These are phyloP conservation scores for Aspergillus carlsbadensis DNA, from an alignment of 495 filamentous ascomycete genomes.

Conservation along the genomic window DNA sequence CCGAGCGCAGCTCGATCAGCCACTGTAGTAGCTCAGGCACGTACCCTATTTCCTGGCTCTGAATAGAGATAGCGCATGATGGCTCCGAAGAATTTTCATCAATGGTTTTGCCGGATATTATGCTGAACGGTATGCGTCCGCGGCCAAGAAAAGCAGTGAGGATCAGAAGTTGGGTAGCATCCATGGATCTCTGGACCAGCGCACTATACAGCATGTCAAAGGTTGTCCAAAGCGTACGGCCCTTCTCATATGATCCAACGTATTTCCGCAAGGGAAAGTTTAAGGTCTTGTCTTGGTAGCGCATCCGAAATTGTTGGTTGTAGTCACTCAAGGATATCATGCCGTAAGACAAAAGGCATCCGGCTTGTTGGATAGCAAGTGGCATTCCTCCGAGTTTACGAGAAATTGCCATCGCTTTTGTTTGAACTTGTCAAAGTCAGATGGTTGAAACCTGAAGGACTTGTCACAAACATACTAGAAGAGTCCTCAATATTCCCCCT, in stretches of 20 bases:
- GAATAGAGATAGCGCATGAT: neutral
- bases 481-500: neutral
- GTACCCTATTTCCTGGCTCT: too few species aligned
- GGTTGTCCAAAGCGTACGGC: conserved; percentile 1
- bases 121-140: neutral
- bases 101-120: neutral
- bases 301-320: neutral
- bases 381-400: conserved; percentile 9
- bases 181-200: neutral
- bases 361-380: conserved; percentile 3
- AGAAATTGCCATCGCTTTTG: neutral
- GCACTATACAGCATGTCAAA: conserved; percentile 1
- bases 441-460: neutral
- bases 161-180: neutral
- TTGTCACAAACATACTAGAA: neutral
- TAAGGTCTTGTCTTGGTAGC: neutral
- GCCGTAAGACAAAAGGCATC: conserved; percentile 4
- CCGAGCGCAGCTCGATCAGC: neutral
- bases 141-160: neutral
- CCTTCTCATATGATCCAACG: conserved; percentile 4
- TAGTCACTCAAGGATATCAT: neutral
- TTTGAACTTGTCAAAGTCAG: neutral
- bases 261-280: neutral
- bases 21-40: neutral
- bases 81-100: neutral